A percentile compares a stretch with the other conserved stretches of the same genome.
Conservation (phyloP, 2,329 filamentous ascomycete species). For the Seiridium cupressi region DNA sequence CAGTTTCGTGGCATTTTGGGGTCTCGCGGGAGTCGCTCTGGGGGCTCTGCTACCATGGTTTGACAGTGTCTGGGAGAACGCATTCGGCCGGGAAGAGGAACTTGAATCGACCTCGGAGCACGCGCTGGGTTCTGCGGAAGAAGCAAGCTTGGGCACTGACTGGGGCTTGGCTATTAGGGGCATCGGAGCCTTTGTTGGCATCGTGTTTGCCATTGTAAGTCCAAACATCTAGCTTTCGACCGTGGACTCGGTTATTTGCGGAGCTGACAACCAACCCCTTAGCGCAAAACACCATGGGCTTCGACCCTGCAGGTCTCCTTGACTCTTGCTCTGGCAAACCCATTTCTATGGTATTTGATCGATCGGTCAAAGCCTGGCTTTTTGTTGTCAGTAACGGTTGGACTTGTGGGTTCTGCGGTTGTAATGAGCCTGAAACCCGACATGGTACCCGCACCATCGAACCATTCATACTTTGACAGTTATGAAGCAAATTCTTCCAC, state of each 20-base stretch:
- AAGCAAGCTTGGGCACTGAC: constrained; percentile 48
- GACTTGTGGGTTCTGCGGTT: constrained; percentile 69
- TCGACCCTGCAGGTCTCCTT: constrained; percentile 91
- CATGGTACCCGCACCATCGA: constrained; percentile 69
- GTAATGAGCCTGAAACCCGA: constrained; percentile 75
- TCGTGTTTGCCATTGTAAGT: constrained; percentile 73
- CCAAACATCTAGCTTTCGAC: not conserved
- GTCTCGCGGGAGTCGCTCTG: constrained; percentile 70
- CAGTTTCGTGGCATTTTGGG: constrained; percentile 79
- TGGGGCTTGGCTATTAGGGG: constrained; percentile 68
- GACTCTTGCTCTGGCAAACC: constrained; percentile 86
- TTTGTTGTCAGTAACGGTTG: constrained; percentile 72
- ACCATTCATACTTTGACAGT: constrained; percentile 26
- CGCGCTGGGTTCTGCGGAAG: constrained; percentile 22
- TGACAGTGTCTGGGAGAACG: constrained; percentile 70
- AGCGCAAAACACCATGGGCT: constrained; percentile 90
- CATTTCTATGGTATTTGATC: constrained; percentile 92
- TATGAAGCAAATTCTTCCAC: constrained; percentile 24
- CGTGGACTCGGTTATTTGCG: not conserved
- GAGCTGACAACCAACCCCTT: constrained; percentile 9
- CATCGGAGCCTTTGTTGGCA: constrained; percentile 60
- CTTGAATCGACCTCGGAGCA: constrained; percentile 16
- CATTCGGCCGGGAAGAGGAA: constrained; percentile 33
- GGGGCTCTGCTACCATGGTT: constrained; percentile 83
- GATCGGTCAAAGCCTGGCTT: constrained; percentile 87